Evolutionary conservation across 345 rosid species (phyloP).

Genomic region (Sisymbrium irio): DNA sequence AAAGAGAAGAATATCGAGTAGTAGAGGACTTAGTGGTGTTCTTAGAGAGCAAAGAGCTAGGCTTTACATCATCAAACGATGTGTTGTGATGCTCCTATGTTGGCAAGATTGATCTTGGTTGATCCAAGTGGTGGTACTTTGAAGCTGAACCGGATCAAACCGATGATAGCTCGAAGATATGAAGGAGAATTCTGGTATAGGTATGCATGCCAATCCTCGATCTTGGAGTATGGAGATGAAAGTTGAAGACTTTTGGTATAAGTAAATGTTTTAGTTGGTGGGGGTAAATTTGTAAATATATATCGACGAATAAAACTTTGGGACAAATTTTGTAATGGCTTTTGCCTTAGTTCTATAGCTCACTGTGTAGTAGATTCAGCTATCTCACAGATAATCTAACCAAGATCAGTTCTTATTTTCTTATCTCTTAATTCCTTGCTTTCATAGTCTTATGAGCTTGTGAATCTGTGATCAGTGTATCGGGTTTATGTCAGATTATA

Average conservation of each 20-base stretch:
- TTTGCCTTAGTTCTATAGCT: slow-evolving; percentile 18
- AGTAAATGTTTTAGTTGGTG: neutral
- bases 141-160: slow-evolving; percentile 18
- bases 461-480: slow-evolving; percentile 1
- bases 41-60: slow-evolving; percentile 83
- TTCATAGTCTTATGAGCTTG: neutral
- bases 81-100: slow-evolving; percentile 82
- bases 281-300: slow-evolving; percentile 25
- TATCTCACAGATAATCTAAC: slow-evolving; percentile 31
- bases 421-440: neutral
- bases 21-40: slow-evolving; percentile 62
- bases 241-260: slow-evolving; percentile 14
- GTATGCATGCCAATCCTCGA: slow-evolving; percentile 5
- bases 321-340: slow-evolving; percentile 32
- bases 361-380: slow-evolving; percentile 18
- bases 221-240: neutral
- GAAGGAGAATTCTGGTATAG: neutral
- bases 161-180: slow-evolving; percentile 7
- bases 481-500: neutral
- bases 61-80: slow-evolving; percentile 79
- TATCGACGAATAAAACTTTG: slow-evolving; percentile 12
- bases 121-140: neutral
- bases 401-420: slow-evolving; percentile 3
- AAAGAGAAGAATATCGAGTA: slow-evolving; percentile 63
- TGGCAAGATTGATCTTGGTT: slow-evolving; percentile 64